phyloP scores from a whole-genome alignment of 768 basidiomycete genomes.

The Mrakia frigida region DNA sequence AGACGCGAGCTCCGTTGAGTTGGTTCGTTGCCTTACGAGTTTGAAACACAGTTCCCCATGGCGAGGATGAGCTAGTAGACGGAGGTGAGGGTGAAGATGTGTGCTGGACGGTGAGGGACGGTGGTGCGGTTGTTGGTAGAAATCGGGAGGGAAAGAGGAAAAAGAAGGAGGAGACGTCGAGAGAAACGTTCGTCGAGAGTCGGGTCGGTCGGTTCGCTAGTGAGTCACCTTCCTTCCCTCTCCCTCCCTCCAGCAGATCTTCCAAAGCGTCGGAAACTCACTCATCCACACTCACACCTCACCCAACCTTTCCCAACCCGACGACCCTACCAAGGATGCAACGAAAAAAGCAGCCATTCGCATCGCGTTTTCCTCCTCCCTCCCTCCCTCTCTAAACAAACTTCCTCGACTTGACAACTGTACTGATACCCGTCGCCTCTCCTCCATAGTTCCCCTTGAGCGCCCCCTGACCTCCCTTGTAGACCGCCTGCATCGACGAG shows the following conservation, averaged over 20 bases:
- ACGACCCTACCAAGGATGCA: neutral
- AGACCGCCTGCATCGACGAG: slow-evolving; percentile 82
- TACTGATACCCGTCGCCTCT: slow-evolving; percentile 87
- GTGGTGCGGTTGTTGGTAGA: neutral
- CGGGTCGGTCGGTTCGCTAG: neutral
- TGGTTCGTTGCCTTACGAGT: neutral
- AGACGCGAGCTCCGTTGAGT: neutral
- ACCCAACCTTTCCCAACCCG: neutral
- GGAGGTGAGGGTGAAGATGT: neutral
- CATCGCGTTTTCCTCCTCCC: neutral
- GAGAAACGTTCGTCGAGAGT: neutral
- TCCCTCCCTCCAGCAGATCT: too few relatives aligned
- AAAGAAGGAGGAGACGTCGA: neutral
- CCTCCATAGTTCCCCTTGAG: slow-evolving; percentile 74
- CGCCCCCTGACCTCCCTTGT: slow-evolving; percentile 71
- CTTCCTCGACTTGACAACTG: slow-evolving; percentile 77
- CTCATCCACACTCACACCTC: neutral
- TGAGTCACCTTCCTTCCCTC: neutral
- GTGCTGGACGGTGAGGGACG: too few relatives aligned
- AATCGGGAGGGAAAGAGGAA: neutral
- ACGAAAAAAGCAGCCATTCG: neutral
- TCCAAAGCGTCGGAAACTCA: too few relatives aligned
- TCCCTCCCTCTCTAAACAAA: slow-evolving; percentile 43
- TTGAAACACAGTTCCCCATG: slow-evolving; percentile 7
- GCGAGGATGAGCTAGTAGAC: neutral